A percentile compares a stretch with the other conserved stretches of the same genome.
Evolutionary conservation across 352 stramenopile species (phyloP).

Genomic region (Phytopythium aichiense): DNA sequence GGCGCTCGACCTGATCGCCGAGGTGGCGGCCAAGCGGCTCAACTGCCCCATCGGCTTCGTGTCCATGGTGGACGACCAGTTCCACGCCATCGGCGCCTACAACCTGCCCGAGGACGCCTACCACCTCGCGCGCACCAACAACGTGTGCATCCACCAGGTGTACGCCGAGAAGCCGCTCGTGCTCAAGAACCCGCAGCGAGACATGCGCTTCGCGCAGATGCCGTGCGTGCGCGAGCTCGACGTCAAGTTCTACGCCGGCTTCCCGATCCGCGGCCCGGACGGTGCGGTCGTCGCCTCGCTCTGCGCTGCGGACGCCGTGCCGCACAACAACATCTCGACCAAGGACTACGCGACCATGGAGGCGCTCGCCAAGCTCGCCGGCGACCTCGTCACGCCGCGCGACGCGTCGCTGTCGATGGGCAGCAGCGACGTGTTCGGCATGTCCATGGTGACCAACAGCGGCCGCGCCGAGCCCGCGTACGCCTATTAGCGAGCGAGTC

Average conservation of each 20-base stretch:
- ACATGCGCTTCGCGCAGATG: constrained; percentile 69
- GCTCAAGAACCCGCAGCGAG: constrained; percentile 60
- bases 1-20: constrained; percentile 51
- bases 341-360: constrained; percentile 81
- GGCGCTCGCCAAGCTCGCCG: constrained; percentile 43
- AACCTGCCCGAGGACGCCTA: constrained; percentile 24
- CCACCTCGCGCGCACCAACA: constrained; percentile 37
- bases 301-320: constrained; percentile 34
- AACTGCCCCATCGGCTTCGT: constrained; percentile 62
- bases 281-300: constrained; percentile 52
- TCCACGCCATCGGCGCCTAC: constrained; percentile 50
- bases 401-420: constrained; percentile 10
- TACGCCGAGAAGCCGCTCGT: constrained; percentile 63
- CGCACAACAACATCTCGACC: constrained; percentile 58
- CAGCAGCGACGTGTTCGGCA: constrained; percentile 1
- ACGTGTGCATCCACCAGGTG: constrained; percentile 48
- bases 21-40: constrained; percentile 54
- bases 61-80: constrained; percentile 49
- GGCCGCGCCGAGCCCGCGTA: not conserved
- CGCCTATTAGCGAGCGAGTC: not conserved
- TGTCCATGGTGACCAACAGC: constrained; percentile 6
- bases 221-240: constrained; percentile 35
- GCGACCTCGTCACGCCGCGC: constrained; percentile 29
- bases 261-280: constrained; percentile 42
- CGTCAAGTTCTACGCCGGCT: constrained; percentile 73